A percentile compares a stretch with the other conserved stretches of the same genome.
Conservation (phyloP, 169 alveolate species). For the Amoebophrya sp. region DNA sequence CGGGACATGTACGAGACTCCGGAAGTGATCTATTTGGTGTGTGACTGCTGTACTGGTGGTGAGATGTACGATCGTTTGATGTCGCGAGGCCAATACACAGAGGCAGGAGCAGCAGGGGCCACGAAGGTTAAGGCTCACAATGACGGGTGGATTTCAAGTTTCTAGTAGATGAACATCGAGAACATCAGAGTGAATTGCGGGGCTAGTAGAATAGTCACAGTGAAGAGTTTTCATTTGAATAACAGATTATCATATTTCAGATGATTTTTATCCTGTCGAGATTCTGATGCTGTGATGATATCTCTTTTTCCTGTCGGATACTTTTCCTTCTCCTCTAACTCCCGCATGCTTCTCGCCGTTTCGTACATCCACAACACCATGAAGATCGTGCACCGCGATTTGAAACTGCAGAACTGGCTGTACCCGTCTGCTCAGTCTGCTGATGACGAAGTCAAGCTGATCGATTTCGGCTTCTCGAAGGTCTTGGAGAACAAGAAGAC, state of each 20-base stretch:
- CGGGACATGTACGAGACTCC: background rate
- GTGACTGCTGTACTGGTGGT: background rate
- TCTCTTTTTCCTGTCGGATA: too few species aligned
- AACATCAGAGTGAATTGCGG: too few species aligned
- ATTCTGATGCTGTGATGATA: too few species aligned
- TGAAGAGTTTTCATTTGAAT: too few species aligned
- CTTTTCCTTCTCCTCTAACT: too few species aligned
- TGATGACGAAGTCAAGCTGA: background rate
- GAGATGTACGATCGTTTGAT: background rate
- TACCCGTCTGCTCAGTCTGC: background rate
- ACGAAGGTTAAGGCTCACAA: too few species aligned
- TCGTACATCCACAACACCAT: background rate
- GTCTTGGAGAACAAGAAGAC: background rate
- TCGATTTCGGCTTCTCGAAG: conserved; percentile 15
- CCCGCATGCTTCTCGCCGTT: background rate
- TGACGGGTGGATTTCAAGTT: too few species aligned
- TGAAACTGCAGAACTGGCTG: conserved; percentile 5
- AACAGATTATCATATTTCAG: too few species aligned
- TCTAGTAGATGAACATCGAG: too few species aligned
- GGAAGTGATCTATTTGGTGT: background rate
- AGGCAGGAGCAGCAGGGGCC: background rate
- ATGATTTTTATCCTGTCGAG: too few species aligned
- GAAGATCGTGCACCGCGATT: conserved; percentile 6
- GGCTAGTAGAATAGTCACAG: too few species aligned
- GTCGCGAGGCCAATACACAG: background rate